A percentile compares a stretch with the other conserved stretches of the same genome.
These are phyloP conservation scores for Xylaria sp. DNA, from an alignment of 2,329 filamentous ascomycete species.

Conservation along the genomic window DNA sequence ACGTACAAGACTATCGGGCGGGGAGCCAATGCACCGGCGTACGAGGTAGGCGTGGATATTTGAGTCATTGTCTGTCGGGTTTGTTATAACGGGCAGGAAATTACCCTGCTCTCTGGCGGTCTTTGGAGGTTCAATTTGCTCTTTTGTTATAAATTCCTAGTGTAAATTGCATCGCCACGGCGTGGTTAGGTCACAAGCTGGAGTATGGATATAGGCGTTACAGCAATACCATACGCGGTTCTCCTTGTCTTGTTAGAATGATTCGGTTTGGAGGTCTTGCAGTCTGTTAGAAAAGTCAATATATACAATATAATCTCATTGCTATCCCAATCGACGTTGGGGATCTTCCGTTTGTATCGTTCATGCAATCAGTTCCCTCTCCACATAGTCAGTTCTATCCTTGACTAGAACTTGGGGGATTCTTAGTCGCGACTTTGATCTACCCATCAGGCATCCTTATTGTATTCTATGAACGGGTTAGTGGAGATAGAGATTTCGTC, in stretches of 20 bases:
- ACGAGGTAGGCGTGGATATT: constrained; percentile 43
- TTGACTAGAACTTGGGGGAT: not conserved
- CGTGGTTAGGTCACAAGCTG: constrained; percentile 30
- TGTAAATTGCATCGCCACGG: constrained; percentile 34
- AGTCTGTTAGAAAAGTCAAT: not conserved
- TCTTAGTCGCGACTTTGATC: not conserved
- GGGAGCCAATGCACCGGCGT: constrained; percentile 53
- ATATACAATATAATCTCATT: not conserved
- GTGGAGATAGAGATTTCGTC: not conserved
- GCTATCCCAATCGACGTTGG: not conserved
- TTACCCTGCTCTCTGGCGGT: not conserved
- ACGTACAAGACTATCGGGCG: constrained; percentile 65
- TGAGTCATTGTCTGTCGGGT: constrained; percentile 13
- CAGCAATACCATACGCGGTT: constrained; percentile 6
- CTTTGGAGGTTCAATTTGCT: constrained; percentile 14
- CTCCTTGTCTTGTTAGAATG: constrained; percentile 25
- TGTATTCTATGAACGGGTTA: not conserved
- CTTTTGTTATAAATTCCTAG: constrained; percentile 21
- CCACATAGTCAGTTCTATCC: too few species aligned
- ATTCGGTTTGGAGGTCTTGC: constrained; percentile 9
- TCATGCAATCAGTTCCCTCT: not conserved
- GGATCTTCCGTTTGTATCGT: not conserved
- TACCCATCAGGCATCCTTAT: not conserved
- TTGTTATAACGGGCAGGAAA: not conserved
- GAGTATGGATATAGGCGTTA: constrained; percentile 32